phyloP scores from a whole-genome alignment of 139 green algal species.

The Picochlorum sp. region DNA sequence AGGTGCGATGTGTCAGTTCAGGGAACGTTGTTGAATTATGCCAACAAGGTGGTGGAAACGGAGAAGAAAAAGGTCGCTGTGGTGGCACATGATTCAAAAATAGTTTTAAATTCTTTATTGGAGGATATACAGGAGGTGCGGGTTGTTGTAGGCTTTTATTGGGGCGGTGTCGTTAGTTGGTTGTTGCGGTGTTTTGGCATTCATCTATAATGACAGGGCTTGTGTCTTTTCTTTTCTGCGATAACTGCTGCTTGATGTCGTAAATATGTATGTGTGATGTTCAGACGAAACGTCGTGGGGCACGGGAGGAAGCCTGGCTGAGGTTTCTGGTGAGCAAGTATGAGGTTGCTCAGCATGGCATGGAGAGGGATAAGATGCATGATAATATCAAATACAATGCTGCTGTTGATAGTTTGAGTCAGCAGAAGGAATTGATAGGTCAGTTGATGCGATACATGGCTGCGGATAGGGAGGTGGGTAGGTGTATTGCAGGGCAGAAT shows the following conservation, averaged over 20 bases:
- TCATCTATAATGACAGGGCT: no score
- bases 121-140: slow-evolving; percentile 1
- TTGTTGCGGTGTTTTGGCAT: no score
- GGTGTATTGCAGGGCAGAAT: not conserved
- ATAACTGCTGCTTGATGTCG: no score
- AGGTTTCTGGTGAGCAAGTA: not conserved
- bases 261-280: not conserved
- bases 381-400: not conserved
- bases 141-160: not conserved
- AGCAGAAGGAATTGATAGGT: not conserved
- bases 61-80: slow-evolving; percentile 1
- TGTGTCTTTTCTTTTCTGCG: no score
- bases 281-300: not conserved
- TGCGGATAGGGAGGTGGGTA: not conserved
- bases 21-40: not conserved
- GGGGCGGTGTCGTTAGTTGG: no score
- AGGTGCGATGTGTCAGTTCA: slow-evolving; percentile 1
- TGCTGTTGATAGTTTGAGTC: not conserved
- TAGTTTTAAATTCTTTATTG: not conserved
- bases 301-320: not conserved
- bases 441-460: not conserved
- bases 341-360: not conserved
- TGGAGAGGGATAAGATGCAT: not conserved
- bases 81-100: not conserved
- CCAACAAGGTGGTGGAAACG: not conserved